Percentiles rank a stretch among this genome's conserved stretches.
Conservation (phyloP, 495 filamentous ascomycete species). For the Trichoderma asperelloides region DNA sequence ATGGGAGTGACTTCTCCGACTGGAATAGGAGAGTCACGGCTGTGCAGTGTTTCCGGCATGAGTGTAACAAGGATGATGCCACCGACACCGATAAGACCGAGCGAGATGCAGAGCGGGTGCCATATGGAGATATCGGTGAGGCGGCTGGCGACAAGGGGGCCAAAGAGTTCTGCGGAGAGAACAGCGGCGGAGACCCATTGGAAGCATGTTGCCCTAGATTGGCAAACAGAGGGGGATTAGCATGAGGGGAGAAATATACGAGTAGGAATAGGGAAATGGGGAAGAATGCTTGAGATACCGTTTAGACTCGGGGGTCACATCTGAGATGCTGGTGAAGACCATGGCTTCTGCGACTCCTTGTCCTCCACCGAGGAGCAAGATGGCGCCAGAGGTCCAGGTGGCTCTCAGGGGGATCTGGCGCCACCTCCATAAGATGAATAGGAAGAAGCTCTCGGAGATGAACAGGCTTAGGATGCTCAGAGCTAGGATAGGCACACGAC, state of each 20-base stretch:
- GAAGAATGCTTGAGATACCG: not conserved
- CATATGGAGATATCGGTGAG: not conserved
- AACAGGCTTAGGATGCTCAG: not conserved
- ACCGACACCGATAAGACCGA: not conserved
- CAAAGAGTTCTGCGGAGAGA: not conserved
- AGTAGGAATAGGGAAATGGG: not conserved
- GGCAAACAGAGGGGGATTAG: not conserved
- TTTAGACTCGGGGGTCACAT: not conserved
- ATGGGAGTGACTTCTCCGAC: not conserved
- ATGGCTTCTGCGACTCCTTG: not conserved
- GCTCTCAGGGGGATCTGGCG: not conserved
- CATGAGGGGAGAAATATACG: not conserved
- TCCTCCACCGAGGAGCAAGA: not conserved
- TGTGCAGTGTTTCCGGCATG: not conserved
- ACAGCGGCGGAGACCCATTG: slow-evolving; percentile 3
- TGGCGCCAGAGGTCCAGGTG: not conserved
- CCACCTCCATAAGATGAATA: not conserved
- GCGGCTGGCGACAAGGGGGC: not conserved
- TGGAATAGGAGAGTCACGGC: not conserved
- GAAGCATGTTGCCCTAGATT: not conserved
- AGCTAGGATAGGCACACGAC: not conserved
- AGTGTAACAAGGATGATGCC: not conserved
- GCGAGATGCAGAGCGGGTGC: not conserved
- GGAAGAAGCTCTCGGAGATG: not conserved
- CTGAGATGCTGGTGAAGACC: not conserved